Evolutionary conservation across 257 asterid species (phyloP).

Genomic region (Capsicum baccatum): DNA sequence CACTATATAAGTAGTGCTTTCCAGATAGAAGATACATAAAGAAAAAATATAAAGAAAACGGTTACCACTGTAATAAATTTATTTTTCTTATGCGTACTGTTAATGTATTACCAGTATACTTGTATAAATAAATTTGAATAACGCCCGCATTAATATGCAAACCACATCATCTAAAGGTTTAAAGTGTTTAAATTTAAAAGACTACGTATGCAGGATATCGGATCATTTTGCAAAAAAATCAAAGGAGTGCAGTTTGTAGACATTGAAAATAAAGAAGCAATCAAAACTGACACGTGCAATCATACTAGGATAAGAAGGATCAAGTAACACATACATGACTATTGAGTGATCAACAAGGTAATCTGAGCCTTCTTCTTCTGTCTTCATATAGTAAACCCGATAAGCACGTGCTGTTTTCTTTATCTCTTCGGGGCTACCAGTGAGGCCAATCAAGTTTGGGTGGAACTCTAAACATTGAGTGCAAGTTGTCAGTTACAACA

Average conservation of each 20-base stretch:
- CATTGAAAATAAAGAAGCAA: background rate
- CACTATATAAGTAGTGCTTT: background rate
- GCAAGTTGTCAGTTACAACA: background rate
- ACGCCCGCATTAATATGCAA: background rate
- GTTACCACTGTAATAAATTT: background rate
- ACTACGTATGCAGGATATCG: background rate
- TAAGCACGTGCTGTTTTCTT: slow-evolving; percentile 89
- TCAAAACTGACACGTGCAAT: background rate
- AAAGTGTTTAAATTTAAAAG: background rate
- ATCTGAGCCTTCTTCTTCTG: slow-evolving; percentile 93
- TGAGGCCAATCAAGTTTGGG: slow-evolving; percentile 84
- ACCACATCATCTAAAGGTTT: background rate
- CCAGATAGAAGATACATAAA: background rate
- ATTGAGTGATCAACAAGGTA: slow-evolving; percentile 97
- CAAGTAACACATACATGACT: slow-evolving; percentile 69
- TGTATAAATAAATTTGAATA: background rate
- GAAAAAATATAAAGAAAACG: background rate
- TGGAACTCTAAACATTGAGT: slow-evolving; percentile 68
- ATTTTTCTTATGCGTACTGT: background rate
- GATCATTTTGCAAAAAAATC: background rate
- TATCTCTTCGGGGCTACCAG: slow-evolving; percentile 76
- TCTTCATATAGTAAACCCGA: slow-evolving; percentile 96
- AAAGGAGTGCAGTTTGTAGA: background rate
- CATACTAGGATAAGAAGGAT: background rate
- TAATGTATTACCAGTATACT: background rate